Base-by-base conservation (phyloP, 352 stramenopile species). In the Phytophthora pinifolia region DNA sequence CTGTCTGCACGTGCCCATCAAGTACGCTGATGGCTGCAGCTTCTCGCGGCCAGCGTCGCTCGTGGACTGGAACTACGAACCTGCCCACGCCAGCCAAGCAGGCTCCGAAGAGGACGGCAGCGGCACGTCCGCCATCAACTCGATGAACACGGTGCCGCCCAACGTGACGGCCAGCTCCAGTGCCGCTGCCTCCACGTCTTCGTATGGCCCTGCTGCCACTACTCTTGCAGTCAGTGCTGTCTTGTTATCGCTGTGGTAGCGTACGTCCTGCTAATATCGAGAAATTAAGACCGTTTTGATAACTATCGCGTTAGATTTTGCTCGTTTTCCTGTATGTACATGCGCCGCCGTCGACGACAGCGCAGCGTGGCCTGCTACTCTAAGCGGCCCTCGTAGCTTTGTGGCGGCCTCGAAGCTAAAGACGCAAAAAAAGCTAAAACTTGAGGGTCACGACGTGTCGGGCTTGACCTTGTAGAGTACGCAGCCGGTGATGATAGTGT, bases 21-120 rank as follows among this genome's bases (percentile, higher is more conserved):
- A 72, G 32, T 88, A 77, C 60, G 64, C 75, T 0, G 74, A 79
- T 48, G 65, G 61, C 31, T 88, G 78, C 59, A 61, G 62, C 12
- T 88, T 74, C 46, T 65, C 65, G 15, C 78, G 75, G 18, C 59
- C 61, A 27, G 73, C 68, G 8, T 62, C 67, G 25, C 69, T 86
- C 4, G 43, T 83, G 20, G 72, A 81, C 36, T 86, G 78, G 78
- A 56, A 58, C 18, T 80, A 69, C 30, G 72, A 85, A 41, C 74
- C 77, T 18, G 29, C 49, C 42, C 70, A 61, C 25, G 56, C 70
- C 4, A 70, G 65, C 18, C 60, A 74, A 46, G 60, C 51, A 13
- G 60, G 60, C 4, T 70, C 63, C 0, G 54, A 48, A 43, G 49
- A 57, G 13, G 48, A 48, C 13, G 55, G 38, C 10, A 44, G 27